phyloP scores from a whole-genome alignment of 805 yeast species.

The Starmerella potacharoeniae region DNA sequence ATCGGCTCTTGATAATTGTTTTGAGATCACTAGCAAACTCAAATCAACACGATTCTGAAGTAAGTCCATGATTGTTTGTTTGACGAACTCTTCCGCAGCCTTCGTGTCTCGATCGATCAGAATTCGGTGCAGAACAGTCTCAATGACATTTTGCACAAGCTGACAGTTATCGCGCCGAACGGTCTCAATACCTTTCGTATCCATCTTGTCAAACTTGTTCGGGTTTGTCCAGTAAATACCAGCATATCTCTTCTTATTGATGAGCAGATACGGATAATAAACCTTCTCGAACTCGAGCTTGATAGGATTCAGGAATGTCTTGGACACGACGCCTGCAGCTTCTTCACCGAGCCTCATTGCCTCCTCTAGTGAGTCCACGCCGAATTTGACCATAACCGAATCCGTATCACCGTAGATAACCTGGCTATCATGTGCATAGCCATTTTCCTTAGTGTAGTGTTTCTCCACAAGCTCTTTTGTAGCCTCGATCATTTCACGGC shows the following conservation, averaged over 20 bases:
- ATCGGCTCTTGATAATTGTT: constrained; percentile 78
- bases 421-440: constrained; percentile 70
- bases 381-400: constrained; percentile 98
- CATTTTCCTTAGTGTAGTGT: constrained; percentile 67
- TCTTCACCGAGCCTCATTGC: constrained; percentile 90
- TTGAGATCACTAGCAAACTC: constrained; percentile 86
- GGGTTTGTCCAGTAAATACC: constrained; percentile 94
- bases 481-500: constrained; percentile 90
- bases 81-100: constrained; percentile 76
- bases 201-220: constrained; percentile 90
- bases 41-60: constrained; percentile 85
- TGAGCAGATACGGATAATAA: constrained; percentile 84
- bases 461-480: constrained; percentile 81
- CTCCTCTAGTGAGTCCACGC: constrained; percentile 61
- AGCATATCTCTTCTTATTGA: constrained; percentile 94
- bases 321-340: constrained; percentile 82
- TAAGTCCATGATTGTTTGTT: constrained; percentile 76
- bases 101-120: constrained; percentile 77
- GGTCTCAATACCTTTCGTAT: constrained; percentile 95
- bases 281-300: constrained; percentile 94
- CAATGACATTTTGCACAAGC: constrained; percentile 86
- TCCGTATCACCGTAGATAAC: constrained; percentile 98
- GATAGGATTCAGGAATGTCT: constrained; percentile 69
- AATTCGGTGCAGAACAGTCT: constrained; percentile 74
- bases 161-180: constrained; percentile 97